A percentile compares a stretch with the other conserved stretches of the same genome.
These are phyloP conservation scores for Tarenaya hassleriana DNA, from an alignment of 345 rosid genomes.

Conservation along the genomic window DNA sequence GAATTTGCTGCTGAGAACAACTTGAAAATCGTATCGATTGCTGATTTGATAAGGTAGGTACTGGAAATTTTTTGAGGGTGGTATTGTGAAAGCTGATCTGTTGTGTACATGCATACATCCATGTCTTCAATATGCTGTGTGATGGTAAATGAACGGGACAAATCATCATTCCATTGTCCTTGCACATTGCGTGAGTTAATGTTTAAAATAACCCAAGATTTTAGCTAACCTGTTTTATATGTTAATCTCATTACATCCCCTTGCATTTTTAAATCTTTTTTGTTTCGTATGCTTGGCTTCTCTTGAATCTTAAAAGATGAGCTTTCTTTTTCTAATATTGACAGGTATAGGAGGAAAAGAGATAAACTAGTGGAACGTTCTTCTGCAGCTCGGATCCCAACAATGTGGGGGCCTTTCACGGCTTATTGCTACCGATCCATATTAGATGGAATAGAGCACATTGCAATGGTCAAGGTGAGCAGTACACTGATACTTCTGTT, in stretches of 20 bases:
- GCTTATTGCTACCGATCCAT: constrained; percentile 71
- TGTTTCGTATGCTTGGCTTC: too few relatives aligned
- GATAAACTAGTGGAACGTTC: constrained; percentile 70
- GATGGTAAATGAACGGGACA: too few relatives aligned
- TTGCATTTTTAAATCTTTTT: too few relatives aligned
- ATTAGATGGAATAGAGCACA: constrained; percentile 87
- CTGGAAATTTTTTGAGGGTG: neutral
- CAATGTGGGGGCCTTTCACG: constrained; percentile 91
- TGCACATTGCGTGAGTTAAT: too few relatives aligned
- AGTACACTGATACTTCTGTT: neutral
- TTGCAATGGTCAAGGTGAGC: constrained; percentile 97
- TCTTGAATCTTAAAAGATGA: constrained; percentile 12
- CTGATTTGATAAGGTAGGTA: constrained; percentile 69
- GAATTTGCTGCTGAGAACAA: constrained; percentile 55
- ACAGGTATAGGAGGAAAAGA: constrained; percentile 82
- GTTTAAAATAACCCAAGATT: neutral
- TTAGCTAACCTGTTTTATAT: too few relatives aligned
- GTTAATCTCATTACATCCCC: too few relatives aligned
- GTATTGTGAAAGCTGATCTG: neutral
- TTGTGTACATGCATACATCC: too few relatives aligned
- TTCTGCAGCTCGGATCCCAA: constrained; percentile 75
- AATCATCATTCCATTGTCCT: too few relatives aligned
- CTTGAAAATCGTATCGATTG: constrained; percentile 62
- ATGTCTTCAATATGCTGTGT: too few relatives aligned
- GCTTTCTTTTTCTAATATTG: neutral